phyloP scores from a whole-genome alignment of 2,329 filamentous ascomycete species.

The Alternaria conjuncta region DNA sequence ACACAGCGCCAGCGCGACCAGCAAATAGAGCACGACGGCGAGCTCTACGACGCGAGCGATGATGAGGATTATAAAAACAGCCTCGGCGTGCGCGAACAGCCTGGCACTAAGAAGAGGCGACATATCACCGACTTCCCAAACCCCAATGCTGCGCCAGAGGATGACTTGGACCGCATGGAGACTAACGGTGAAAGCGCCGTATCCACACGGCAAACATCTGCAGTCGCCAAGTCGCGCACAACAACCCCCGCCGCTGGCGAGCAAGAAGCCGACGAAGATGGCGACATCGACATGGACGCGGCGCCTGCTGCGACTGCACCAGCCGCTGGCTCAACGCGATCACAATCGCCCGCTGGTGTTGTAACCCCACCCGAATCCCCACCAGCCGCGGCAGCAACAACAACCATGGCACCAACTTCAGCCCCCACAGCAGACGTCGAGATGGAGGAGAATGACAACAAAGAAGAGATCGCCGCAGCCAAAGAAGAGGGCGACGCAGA shows the following conservation, averaged over 20 bases:
- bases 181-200: conserved; percentile 42
- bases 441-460: conserved; percentile 34
- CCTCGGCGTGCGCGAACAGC: conserved; percentile 72
- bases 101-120: conserved; percentile 55
- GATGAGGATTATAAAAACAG: conserved; percentile 80
- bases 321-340: conserved; percentile 21
- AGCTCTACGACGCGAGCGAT: conserved; percentile 77
- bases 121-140: conserved; percentile 69
- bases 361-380: conserved; percentile 48
- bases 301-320: conserved; percentile 21
- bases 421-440: conserved; percentile 37
- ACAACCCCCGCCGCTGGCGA: conserved; percentile 36
- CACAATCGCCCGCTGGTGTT: conserved; percentile 40
- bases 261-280: conserved; percentile 39
- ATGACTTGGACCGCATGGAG: conserved; percentile 33
- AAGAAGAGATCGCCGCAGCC: conserved; percentile 24
- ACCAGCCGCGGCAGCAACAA: conserved; percentile 20
- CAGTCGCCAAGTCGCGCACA: conserved; percentile 29
- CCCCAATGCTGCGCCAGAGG: conserved; percentile 52
- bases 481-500: conserved; percentile 37
- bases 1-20: conserved; percentile 86
- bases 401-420: conserved; percentile 22
- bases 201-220: conserved; percentile 38
- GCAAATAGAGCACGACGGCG: conserved; percentile 75
- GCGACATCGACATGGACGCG: conserved; percentile 48